Conservation (phyloP, 768 basidiomycete species). For the Pluteus cervinus region DNA sequence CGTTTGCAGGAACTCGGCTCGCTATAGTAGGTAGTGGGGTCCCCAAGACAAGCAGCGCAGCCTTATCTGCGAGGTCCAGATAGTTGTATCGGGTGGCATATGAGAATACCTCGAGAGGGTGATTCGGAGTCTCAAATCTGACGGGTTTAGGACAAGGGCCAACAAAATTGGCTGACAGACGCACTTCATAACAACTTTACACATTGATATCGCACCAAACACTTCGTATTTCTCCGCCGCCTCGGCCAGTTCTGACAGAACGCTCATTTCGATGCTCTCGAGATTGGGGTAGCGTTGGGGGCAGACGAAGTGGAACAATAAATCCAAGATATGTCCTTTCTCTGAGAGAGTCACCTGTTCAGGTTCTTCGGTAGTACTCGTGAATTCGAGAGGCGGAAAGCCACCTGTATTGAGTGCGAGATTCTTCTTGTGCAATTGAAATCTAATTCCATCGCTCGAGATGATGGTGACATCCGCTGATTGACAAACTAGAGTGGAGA, state of each 20-base stretch:
- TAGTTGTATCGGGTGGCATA: slow-evolving; percentile 7
- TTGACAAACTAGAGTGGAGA: too few relatives aligned
- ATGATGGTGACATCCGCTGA: slow-evolving; percentile 8
- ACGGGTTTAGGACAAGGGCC: background rate
- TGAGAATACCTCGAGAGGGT: slow-evolving; percentile 6
- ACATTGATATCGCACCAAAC: slow-evolving; percentile 18
- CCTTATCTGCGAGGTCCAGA: slow-evolving; percentile 1
- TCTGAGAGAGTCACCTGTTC: slow-evolving; percentile 9
- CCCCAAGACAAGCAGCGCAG: slow-evolving; percentile 1
- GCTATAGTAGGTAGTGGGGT: too few relatives aligned
- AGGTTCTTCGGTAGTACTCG: slow-evolving; percentile 9
- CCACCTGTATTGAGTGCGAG: slow-evolving; percentile 7
- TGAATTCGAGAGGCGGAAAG: slow-evolving; percentile 7
- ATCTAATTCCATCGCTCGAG: slow-evolving; percentile 9
- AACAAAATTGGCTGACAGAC: background rate
- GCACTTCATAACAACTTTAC: slow-evolving; percentile 13
- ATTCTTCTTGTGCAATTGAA: slow-evolving; percentile 8
- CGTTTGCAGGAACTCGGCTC: too few relatives aligned
- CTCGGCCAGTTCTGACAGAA: slow-evolving; percentile 11
- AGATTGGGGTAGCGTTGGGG: slow-evolving; percentile 11
- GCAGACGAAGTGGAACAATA: slow-evolving; percentile 12
- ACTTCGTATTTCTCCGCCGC: slow-evolving; percentile 19
- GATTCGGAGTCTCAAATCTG: slow-evolving; percentile 1
- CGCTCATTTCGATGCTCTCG: background rate
- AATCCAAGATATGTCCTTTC: slow-evolving; percentile 6